phyloP scores from a whole-genome alignment of 495 filamentous ascomycete genomes.

The Talaromyces borbonicus region DNA sequence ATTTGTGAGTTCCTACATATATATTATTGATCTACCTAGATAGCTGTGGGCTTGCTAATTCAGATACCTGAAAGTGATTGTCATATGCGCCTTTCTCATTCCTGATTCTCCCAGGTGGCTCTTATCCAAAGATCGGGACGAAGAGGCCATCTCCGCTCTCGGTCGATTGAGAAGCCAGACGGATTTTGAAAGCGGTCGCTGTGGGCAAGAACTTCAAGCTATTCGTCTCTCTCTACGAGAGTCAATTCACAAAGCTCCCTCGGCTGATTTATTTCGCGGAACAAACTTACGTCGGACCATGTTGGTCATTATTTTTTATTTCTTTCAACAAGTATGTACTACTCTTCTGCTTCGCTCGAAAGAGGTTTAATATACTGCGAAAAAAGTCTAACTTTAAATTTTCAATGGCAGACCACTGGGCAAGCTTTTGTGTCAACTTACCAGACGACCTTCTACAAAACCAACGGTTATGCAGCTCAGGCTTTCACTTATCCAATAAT shows the following conservation, averaged over 20 bases:
- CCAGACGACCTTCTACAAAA: background rate
- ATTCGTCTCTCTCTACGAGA: background rate
- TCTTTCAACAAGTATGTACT: background rate
- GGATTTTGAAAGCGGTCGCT: background rate
- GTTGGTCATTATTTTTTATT: too few species aligned
- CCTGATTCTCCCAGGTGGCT: constrained; percentile 13
- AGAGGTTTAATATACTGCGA: background rate
- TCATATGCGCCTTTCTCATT: constrained; percentile 3
- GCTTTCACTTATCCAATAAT: background rate
- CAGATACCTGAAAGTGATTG: background rate
- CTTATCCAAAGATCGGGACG: constrained; percentile 12
- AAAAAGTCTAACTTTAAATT: background rate
- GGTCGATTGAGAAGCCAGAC: constrained; percentile 9
- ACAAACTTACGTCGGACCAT: too few species aligned
- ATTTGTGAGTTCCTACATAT: background rate
- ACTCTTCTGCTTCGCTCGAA: too few species aligned
- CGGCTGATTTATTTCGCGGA: background rate
- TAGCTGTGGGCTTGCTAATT: too few species aligned
- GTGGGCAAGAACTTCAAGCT: background rate
- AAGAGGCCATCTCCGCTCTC: constrained; percentile 9
- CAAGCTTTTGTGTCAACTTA: background rate
- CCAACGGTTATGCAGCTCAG: background rate
- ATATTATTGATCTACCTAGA: too few species aligned
- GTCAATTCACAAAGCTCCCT: background rate
- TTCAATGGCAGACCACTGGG: background rate